A percentile compares a stretch with the other conserved stretches of the same genome.
phyloP scores from a whole-genome alignment of 2,329 filamentous ascomycete species.

The Trichoderma sp. region DNA sequence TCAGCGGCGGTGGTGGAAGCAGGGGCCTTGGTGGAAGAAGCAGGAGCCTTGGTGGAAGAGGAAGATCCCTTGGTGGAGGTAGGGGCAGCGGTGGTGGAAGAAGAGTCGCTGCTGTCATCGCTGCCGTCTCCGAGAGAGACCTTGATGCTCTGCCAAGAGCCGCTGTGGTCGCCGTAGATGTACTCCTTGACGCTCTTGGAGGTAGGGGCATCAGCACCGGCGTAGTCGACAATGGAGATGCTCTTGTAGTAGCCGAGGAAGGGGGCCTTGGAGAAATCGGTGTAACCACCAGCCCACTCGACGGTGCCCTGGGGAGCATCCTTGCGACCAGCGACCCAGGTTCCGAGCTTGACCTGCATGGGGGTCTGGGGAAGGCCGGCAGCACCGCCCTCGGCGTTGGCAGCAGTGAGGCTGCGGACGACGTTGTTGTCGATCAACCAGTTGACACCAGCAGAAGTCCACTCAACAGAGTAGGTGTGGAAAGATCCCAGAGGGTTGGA shows the following conservation, averaged over 20 bases:
- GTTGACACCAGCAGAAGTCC: constrained; percentile 62
- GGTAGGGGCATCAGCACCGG: constrained; percentile 47
- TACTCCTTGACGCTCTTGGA: constrained; percentile 51
- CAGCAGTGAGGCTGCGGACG: constrained; percentile 62
- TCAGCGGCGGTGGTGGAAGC: constrained; percentile 18
- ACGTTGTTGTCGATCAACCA: constrained; percentile 65
- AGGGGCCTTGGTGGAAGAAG: constrained; percentile 21
- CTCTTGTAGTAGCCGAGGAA: constrained; percentile 60
- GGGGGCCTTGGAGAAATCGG: constrained; percentile 54
- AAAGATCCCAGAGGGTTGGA: constrained; percentile 48
- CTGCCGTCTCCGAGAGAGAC: constrained; percentile 44
- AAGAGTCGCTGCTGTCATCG: constrained; percentile 21
- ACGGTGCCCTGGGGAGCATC: constrained; percentile 70
- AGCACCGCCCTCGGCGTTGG: constrained; percentile 56
- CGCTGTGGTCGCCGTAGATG: constrained; percentile 51
- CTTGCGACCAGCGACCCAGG: constrained; percentile 62
- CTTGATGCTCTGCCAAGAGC: constrained; percentile 54
- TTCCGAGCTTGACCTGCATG: constrained; percentile 69
- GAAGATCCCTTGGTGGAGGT: constrained; percentile 22
- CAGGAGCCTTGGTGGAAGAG: constrained; percentile 20
- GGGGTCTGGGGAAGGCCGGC: constrained; percentile 69
- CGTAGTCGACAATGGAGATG: constrained; percentile 56
- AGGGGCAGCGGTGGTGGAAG: constrained; percentile 12
- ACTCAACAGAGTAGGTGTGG: constrained; percentile 70
- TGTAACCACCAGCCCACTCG: constrained; percentile 65